These are phyloP conservation scores for Ophiostoma angusticollis DNA, from an alignment of 2,329 filamentous ascomycete genomes.

Conservation along the genomic window DNA sequence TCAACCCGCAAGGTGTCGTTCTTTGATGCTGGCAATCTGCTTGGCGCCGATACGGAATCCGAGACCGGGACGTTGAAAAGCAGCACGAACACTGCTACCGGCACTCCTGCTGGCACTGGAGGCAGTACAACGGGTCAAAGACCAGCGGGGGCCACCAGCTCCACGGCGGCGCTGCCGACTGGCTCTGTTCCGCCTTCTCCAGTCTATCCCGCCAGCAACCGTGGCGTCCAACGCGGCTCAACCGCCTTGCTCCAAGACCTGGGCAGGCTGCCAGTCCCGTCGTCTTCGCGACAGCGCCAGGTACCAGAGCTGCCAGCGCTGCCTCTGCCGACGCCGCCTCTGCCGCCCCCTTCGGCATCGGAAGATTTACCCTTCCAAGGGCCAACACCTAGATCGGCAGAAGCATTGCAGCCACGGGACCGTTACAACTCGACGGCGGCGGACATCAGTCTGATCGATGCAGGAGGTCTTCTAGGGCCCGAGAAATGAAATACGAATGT, in stretches of 20 bases:
- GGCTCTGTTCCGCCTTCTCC: slow-evolving; percentile 29
- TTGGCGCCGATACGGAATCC: slow-evolving; percentile 32
- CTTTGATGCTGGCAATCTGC: slow-evolving; percentile 70
- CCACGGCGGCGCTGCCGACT: too few species aligned
- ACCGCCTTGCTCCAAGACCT: slow-evolving; percentile 46
- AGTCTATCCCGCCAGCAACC: slow-evolving; percentile 28
- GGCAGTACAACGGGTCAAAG: too few species aligned
- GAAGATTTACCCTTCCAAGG: too few species aligned
- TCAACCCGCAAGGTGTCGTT: slow-evolving; percentile 56
- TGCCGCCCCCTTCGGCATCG: neutral
- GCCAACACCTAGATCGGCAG: too few species aligned
- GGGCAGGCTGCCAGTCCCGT: slow-evolving; percentile 37
- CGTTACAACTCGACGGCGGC: too few species aligned
- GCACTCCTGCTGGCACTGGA: too few species aligned
- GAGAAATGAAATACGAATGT: neutral
- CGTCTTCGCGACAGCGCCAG: slow-evolving; percentile 2
- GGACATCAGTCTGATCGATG: slow-evolving; percentile 12
- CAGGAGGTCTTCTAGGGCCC: slow-evolving; percentile 11
- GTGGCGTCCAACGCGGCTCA: slow-evolving; percentile 40
- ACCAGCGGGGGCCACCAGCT: too few species aligned
- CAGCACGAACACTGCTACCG: too few species aligned
- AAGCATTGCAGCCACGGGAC: too few species aligned
- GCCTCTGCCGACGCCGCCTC: neutral
- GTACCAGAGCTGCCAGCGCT: slow-evolving; percentile 18
- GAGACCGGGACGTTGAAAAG: slow-evolving; percentile 22